Percentiles rank a stretch among this genome's conserved stretches.
These are phyloP conservation scores for Aspergillus unguis DNA, from an alignment of 2,329 filamentous ascomycete genomes.

Conservation along the genomic window DNA sequence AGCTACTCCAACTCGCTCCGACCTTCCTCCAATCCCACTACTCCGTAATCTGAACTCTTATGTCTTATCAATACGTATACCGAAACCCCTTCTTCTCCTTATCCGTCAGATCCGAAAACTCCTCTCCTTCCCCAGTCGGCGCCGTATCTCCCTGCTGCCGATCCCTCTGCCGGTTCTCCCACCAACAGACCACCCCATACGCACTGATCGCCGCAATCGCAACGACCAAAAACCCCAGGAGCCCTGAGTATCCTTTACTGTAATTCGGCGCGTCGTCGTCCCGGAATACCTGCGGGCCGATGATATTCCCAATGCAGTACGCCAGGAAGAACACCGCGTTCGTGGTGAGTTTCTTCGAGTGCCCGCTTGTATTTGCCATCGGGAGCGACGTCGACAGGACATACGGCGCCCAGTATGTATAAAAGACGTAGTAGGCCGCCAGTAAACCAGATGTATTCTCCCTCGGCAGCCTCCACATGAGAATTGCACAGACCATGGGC, in stretches of 20 bases:
- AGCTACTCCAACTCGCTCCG: slow-evolving; percentile 3
- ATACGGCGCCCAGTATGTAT: slow-evolving; percentile 3
- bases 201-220: slow-evolving; percentile 1
- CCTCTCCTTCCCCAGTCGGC: not conserved
- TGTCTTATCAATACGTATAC: slow-evolving; percentile 5
- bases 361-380: slow-evolving; percentile 4
- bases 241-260: not conserved
- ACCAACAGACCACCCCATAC: slow-evolving; percentile 2
- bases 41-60: too few relatives aligned
- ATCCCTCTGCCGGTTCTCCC: slow-evolving; percentile 1
- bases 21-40: not conserved
- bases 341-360: slow-evolving; percentile 7
- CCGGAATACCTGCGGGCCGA: slow-evolving; percentile 47
- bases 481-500: slow-evolving; percentile 1
- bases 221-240: slow-evolving; percentile 4
- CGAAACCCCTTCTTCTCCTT: slow-evolving; percentile 4
- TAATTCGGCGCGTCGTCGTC: slow-evolving; percentile 26
- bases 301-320: slow-evolving; percentile 40
- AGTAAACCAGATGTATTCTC: not conserved
- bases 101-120: slow-evolving; percentile 6
- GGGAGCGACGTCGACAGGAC: slow-evolving; percentile 1
- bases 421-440: slow-evolving; percentile 7
- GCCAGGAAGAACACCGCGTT: slow-evolving; percentile 5
- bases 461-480: slow-evolving; percentile 3
- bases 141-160: not conserved